Conservation (phyloP, 345 rosid species). For the Turnera subulata region DNA sequence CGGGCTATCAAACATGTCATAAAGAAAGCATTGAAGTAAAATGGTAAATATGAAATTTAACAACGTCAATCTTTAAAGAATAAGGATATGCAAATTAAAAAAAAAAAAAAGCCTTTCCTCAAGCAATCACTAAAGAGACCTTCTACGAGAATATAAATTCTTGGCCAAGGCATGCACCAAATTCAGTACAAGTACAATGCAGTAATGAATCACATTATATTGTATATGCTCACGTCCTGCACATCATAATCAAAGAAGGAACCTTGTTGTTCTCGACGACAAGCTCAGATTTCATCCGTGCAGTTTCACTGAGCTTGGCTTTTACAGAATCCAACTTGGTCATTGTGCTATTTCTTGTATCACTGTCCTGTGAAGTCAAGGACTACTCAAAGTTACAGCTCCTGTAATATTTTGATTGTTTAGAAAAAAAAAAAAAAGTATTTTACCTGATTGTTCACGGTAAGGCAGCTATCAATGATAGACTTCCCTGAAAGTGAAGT, state of each 20-base stretch:
- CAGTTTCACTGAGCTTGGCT: conserved; percentile 47
- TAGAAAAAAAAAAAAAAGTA: not conserved
- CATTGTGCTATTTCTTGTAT: conserved; percentile 27
- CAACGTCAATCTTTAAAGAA: too few relatives aligned
- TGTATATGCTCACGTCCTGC: too few relatives aligned
- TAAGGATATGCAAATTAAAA: too few relatives aligned
- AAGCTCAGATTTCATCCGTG: conserved; percentile 38
- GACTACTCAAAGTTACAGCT: conserved; percentile 8
- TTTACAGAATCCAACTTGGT: conserved; percentile 42
- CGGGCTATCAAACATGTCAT: too few relatives aligned
- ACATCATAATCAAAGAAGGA: too few relatives aligned
- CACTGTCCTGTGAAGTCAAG: conserved; percentile 28
- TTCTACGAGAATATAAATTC: too few relatives aligned
- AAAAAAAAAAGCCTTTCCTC: too few relatives aligned
- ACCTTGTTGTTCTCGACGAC: conserved; percentile 51
- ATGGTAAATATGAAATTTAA: too few relatives aligned
- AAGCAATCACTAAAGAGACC: too few relatives aligned
- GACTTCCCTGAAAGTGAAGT: conserved; percentile 25
- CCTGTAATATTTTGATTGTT: not conserved
- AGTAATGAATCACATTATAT: not conserved
- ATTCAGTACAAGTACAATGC: not conserved
- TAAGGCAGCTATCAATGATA: conserved; percentile 7
- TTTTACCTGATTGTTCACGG: conserved; percentile 23
- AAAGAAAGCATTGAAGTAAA: too few relatives aligned
- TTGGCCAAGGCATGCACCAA: too few relatives aligned